phyloP scores from a whole-genome alignment of 2,329 filamentous ascomycete species.

The Myriosclerotinia curreyana region DNA sequence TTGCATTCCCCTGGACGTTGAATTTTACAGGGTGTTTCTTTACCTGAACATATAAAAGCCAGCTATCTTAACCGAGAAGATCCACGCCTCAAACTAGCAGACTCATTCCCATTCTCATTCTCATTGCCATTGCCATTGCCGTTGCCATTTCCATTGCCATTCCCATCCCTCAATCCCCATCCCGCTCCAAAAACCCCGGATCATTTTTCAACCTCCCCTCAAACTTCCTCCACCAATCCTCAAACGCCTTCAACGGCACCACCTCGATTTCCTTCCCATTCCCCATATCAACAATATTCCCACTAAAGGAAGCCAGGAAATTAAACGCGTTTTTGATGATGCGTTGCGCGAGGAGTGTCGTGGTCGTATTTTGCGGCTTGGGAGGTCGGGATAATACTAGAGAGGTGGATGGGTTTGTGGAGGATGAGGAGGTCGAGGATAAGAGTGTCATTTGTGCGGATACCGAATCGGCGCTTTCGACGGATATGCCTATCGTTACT shows the following conservation, averaged over 20 bases:
- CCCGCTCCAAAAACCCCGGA: constrained; percentile 80
- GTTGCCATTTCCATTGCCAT: background rate
- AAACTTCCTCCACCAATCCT: constrained; percentile 98
- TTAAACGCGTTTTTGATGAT: constrained; percentile 98
- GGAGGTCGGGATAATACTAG: constrained; percentile 29
- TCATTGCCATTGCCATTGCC: too few species aligned
- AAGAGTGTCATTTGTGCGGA: constrained; percentile 64
- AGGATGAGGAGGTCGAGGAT: constrained; percentile 40
- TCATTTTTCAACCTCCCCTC: constrained; percentile 81
- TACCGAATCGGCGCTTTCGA: constrained; percentile 75
- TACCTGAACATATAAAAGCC: too few species aligned
- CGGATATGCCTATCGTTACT: constrained; percentile 76
- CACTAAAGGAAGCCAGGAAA: constrained; percentile 84
- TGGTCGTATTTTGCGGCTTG: constrained; percentile 44
- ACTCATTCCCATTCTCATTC: background rate
- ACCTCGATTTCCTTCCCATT: constrained; percentile 66
- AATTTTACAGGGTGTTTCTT: too few species aligned
- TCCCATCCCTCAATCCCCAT: constrained; percentile 27
- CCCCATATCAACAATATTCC: constrained; percentile 44
- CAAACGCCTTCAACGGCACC: constrained; percentile 89
- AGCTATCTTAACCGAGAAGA: too few species aligned
- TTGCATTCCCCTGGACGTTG: too few species aligned
- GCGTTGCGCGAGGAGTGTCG: constrained; percentile 78
- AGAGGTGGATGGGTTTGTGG: constrained; percentile 47
- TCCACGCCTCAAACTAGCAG: too few species aligned